phyloP scores from a whole-genome alignment of 2,329 filamentous ascomycete species.

The Zymoseptoria pseudotritici region DNA sequence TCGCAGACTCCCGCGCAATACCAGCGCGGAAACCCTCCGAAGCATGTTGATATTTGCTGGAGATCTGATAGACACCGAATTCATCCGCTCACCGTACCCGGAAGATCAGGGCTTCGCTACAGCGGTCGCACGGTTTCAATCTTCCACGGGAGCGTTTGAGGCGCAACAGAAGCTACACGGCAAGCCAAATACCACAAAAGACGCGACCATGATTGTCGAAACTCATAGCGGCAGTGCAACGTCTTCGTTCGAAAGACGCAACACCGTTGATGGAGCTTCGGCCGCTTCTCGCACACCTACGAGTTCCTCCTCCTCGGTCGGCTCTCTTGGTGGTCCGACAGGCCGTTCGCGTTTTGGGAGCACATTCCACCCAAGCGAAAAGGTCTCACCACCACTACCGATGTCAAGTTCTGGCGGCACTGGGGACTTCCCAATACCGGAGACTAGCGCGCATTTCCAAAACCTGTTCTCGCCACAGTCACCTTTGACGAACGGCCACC shows the following conservation, averaged over 20 bases:
- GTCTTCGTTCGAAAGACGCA: constrained; percentile 32
- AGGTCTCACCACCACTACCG: constrained; percentile 49
- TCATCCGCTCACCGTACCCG: constrained; percentile 47
- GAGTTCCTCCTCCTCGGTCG: constrained; percentile 41
- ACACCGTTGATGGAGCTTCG: constrained; percentile 45
- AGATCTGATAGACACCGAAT: constrained; percentile 53
- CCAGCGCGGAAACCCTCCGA: constrained; percentile 50
- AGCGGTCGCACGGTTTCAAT: constrained; percentile 53
- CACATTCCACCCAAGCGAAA: constrained; percentile 55
- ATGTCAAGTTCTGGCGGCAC: constrained; percentile 44
- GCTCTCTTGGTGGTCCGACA: constrained; percentile 29
- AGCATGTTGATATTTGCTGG: constrained; percentile 60
- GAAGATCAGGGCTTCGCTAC: constrained; percentile 52
- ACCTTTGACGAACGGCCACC: constrained; percentile 60
- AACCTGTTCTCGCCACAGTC: constrained; percentile 66
- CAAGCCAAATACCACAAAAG: constrained; percentile 54
- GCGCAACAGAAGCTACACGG: constrained; percentile 53
- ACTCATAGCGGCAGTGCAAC: constrained; percentile 36
- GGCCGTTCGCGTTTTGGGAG: constrained; percentile 51
- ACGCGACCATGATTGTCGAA: constrained; percentile 53
- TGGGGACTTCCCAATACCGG: constrained; percentile 54
- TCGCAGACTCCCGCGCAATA: constrained; percentile 53
- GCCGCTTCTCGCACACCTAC: constrained; percentile 35
- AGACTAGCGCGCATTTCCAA: constrained; percentile 49
- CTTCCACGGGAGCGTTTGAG: constrained; percentile 51